phyloP scores from a whole-genome alignment of 1,284 basidiomycete species.

The Cystobasidium pallidum region DNA sequence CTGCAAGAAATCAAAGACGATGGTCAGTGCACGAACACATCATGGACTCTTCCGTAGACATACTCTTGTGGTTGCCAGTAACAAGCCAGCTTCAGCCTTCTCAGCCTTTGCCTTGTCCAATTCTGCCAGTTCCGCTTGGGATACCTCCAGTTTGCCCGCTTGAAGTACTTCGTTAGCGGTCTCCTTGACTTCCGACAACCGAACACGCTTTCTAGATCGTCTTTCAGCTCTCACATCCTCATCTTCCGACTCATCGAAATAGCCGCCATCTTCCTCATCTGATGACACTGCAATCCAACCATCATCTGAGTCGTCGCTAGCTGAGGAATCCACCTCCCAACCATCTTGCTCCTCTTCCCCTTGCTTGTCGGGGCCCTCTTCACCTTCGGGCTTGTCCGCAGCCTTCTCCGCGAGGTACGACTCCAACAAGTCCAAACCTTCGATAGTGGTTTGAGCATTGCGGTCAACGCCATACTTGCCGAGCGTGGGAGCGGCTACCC shows the following conservation, averaged over 20 bases:
- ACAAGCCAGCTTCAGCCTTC: conserved; percentile 6
- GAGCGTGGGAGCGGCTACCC: conserved; percentile 22
- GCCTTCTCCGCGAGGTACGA: conserved; percentile 71
- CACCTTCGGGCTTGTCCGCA: conserved; percentile 55
- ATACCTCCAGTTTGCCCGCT: conserved; percentile 43
- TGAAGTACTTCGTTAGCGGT: conserved; percentile 45
- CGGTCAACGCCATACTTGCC: conserved; percentile 40
- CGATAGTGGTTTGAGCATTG: conserved; percentile 74
- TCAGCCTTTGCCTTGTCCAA: conserved; percentile 50
- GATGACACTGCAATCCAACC: conserved; percentile 75
- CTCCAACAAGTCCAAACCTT: conserved; percentile 87
- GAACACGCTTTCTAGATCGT: conserved; percentile 45
- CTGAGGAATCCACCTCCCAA: conserved; percentile 76
- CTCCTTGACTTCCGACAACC: conserved; percentile 47
- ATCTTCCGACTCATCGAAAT: conserved; percentile 43
- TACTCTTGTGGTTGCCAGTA: conserved; percentile 71
- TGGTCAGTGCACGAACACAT: background rate
- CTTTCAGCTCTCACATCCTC: conserved; percentile 30
- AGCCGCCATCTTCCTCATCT: conserved; percentile 35
- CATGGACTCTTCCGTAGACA: conserved; percentile 38
- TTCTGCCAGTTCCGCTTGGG: conserved; percentile 49
- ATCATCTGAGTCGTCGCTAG: conserved; percentile 53
- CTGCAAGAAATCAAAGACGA: conserved; percentile 58
- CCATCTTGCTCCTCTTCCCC: conserved; percentile 80
- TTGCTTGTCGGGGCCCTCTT: conserved; percentile 61